Percentiles rank a stretch among this genome's conserved stretches.
Conservation (phyloP, 2,329 filamentous ascomycete genomes). For the Diaporthe destruens region DNA sequence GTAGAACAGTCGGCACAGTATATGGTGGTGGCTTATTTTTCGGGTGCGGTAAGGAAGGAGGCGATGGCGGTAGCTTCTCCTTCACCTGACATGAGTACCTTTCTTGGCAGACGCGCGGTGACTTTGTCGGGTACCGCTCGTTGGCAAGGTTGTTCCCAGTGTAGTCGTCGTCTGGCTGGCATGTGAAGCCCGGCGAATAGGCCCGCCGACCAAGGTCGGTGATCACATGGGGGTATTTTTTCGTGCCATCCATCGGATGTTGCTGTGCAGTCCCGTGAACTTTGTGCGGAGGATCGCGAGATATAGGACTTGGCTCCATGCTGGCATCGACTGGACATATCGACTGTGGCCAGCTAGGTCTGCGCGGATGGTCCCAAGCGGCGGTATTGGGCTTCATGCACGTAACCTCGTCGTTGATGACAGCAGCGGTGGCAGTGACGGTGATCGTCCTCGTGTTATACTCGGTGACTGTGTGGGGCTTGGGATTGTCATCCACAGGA, state of each 20-base stretch:
- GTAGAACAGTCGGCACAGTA: neutral
- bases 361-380: neutral
- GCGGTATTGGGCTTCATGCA: conserved; percentile 17
- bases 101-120: conserved; percentile 8
- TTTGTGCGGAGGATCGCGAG: neutral
- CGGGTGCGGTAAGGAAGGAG: neutral
- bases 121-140: neutral
- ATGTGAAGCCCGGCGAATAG: neutral
- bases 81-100: conserved; percentile 29
- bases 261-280: neutral
- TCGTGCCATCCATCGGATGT: too few species aligned
- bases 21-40: neutral
- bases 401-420: neutral
- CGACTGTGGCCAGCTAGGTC: neutral
- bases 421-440: too few species aligned
- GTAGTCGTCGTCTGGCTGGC: conserved; percentile 10
- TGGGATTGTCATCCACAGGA: neutral
- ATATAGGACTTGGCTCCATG: neutral
- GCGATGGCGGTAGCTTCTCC: neutral
- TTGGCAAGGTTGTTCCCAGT: too few species aligned
- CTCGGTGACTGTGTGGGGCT: conserved; percentile 4
- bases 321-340: neutral
- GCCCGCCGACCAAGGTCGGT: too few species aligned
- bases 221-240: neutral
- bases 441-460: neutral